A percentile compares a stretch with the other conserved stretches of the same genome.
These are phyloP conservation scores for Ceratopteris richardii DNA, from an alignment of 75 land plant species.

Conservation along the genomic window DNA sequence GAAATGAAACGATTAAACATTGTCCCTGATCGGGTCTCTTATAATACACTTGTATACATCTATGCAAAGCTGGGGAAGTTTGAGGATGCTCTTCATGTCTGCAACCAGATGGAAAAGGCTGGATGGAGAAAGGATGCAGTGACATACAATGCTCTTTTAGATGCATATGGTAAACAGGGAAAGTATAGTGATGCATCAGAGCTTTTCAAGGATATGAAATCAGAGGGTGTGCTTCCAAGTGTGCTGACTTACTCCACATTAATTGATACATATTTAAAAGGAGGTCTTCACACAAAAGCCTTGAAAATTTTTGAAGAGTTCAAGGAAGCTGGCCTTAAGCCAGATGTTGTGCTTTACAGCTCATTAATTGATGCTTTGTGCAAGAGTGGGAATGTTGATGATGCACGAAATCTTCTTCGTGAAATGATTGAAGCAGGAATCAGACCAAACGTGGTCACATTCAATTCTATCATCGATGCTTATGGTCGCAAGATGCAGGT, in stretches of 20 bases:
- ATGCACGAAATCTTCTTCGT: constrained; percentile 63
- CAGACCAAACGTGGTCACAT: constrained; percentile 89
- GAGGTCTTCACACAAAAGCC: constrained; percentile 67
- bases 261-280: constrained; percentile 83
- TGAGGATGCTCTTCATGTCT: constrained; percentile 66
- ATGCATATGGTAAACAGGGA: constrained; percentile 93
- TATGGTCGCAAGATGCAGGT: constrained; percentile 49
- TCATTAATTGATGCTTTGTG: constrained; percentile 72
- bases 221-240: constrained; percentile 44
- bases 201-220: constrained; percentile 68
- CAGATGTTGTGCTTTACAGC: constrained; percentile 94
- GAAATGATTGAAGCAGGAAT: constrained; percentile 85
- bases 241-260: constrained; percentile 87
- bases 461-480: constrained; percentile 91
- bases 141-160: constrained; percentile 86
- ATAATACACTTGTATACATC: constrained; percentile 75
- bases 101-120: constrained; percentile 73
- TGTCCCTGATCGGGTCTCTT: constrained; percentile 72
- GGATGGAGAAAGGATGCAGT: constrained; percentile 84
- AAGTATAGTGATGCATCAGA: constrained; percentile 50
- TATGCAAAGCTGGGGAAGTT: constrained; percentile 83
- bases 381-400: constrained; percentile 77
- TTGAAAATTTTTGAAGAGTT: constrained; percentile 64
- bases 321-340: constrained; percentile 62
- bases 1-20: constrained; percentile 74